Base-by-base conservation (phyloP, 2,329 filamentous ascomycete genomes). In the Plectosphaerella plurivora region DNA sequence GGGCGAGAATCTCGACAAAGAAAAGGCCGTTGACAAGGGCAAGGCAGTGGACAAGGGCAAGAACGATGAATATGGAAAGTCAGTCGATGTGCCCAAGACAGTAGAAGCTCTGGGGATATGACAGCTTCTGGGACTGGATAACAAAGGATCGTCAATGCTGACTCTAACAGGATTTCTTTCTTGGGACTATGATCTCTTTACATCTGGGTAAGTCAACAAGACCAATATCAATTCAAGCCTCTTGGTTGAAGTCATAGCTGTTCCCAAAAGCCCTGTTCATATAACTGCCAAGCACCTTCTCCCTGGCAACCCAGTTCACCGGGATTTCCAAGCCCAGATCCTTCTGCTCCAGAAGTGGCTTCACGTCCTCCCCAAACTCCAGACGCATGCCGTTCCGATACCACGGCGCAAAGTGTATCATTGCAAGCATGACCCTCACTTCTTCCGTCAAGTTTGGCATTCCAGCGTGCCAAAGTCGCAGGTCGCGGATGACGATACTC, bases 401-500 rank as follows among this genome's bases (percentile, higher is more conserved):
- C 78, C 78, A 82, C 0, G 72, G 73, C 0, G 80, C 78, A 59
- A 83, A 83, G 61, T 81, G 79, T 42, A 83, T 80, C 69, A 81
- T 74, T 35, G 79, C 79, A n/a, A 84, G 64, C 81, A 84, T 84
- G 16, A 83, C 73, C 24, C 81, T 66, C 15, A 77, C 72, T 7
- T 74, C 65, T 5, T 72, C 63, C 1, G 75, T 77, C 42, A 64
- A 59, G 57, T 86, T 86, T 2, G 81, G 81, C 76, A 84, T 83
- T 0, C 82, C 83, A 0, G 80, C 81, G 61, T 86, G 82, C 82
- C 83, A 87, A 5, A 84, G 72, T 22, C 82, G 68, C 50, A 86
- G 63, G 61, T 86, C 83, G 2, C 84, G 72, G 28, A 87, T 61
- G 36, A 85, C 70, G 20, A 86, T 61, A 39, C 78, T 77, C 0